phyloP scores from a whole-genome alignment of 2,329 filamentous ascomycete species.

The Microdochium nivale region DNA sequence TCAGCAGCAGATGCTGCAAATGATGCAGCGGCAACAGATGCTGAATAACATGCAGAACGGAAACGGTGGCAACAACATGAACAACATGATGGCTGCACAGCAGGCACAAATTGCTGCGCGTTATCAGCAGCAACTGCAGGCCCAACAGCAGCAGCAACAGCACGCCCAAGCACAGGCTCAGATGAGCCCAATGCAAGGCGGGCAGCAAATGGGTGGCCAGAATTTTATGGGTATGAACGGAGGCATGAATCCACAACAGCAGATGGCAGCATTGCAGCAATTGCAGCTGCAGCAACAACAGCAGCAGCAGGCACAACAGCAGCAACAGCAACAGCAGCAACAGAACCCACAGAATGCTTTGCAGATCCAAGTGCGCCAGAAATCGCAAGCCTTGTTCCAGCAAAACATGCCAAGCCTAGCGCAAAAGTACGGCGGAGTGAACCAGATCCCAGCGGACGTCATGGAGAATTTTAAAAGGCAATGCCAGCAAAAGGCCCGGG shows the following conservation, averaged over 20 bases:
- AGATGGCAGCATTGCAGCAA: conserved; percentile 19
- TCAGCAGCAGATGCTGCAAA: conserved; percentile 33
- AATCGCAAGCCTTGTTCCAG: conserved; percentile 26
- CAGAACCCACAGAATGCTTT: conserved; percentile 17
- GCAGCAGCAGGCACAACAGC: conserved; percentile 21
- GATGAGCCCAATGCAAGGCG: conserved; percentile 24
- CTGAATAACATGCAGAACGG: conserved; percentile 21
- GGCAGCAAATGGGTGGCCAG: conserved; percentile 31
- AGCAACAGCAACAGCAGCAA: conserved; percentile 14
- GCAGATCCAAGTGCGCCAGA: conserved; percentile 8
- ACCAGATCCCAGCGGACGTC: conserved; percentile 36
- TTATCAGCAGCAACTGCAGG: conserved; percentile 24
- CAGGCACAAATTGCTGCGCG: conserved; percentile 26
- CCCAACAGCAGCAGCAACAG: conserved; percentile 29
- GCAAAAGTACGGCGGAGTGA: conserved; percentile 28
- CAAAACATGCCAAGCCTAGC: conserved; percentile 25
- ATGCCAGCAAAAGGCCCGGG: conserved; percentile 30
- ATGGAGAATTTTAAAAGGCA: conserved; percentile 34
- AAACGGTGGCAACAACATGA: conserved; percentile 23
- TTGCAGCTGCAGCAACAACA: conserved; percentile 22
- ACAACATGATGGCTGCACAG: conserved; percentile 13
- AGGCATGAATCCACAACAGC: conserved; percentile 18
- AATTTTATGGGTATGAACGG: conserved; percentile 31
- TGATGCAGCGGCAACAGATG: conserved; percentile 18
- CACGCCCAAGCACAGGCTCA: conserved; percentile 27